A percentile compares a stretch with the other conserved stretches of the same genome.
Evolutionary conservation across 768 basidiomycete genomes (phyloP).

Genomic region (Pisolithus microcarpus): DNA sequence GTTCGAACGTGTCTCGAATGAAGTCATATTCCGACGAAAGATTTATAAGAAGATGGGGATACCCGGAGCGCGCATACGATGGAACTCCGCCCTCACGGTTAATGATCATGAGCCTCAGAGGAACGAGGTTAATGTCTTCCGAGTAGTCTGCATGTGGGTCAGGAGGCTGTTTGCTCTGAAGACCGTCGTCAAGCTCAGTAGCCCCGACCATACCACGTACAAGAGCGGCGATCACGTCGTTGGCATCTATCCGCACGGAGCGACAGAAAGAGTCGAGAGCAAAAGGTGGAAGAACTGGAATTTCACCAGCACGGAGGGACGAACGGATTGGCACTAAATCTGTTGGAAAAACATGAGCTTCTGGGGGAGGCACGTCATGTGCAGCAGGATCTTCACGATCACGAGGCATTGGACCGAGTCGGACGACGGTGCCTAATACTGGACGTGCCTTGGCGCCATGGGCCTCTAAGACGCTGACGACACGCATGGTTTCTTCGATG

Average conservation of each 20-base stretch:
- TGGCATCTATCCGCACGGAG: conserved; percentile 76
- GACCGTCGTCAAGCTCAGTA: conserved; percentile 41
- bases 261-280: conserved; percentile 88
- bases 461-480: conserved; percentile 74
- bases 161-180: conserved; percentile 21
- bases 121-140: conserved; percentile 75
- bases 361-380: conserved; percentile 42
- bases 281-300: conserved; percentile 91
- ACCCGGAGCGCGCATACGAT: conserved; percentile 90
- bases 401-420: conserved; percentile 69
- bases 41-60: conserved; percentile 95
- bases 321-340: conserved; percentile 83
- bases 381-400: conserved; percentile 26
- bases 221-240: conserved; percentile 84
- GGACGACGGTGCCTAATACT: conserved; percentile 77
- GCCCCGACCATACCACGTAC: conserved; percentile 73
- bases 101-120: conserved; percentile 94
- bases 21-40: conserved; percentile 78
- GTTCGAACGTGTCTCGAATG: conserved; percentile 79
- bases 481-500: conserved; percentile 76
- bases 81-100: conserved; percentile 95
- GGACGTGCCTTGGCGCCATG: conserved; percentile 87
- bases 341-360: conserved; percentile 71
- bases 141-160: conserved; percentile 34
- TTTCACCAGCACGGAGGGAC: conserved; percentile 88